Conservation (phyloP, 768 basidiomycete species). For the Kwoniella sp. region DNA sequence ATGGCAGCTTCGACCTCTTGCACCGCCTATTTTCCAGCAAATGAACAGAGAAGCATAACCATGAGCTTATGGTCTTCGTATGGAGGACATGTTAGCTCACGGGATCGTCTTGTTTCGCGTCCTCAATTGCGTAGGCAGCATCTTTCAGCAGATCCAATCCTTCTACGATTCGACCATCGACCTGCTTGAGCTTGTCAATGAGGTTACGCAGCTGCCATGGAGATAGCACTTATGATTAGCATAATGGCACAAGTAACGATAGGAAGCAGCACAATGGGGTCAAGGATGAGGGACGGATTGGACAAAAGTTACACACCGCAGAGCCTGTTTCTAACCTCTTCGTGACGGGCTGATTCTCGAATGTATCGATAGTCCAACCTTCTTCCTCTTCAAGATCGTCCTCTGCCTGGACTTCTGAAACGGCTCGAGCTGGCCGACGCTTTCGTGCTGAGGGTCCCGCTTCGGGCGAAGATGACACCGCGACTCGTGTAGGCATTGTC, state of each 20-base stretch:
- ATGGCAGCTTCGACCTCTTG: constrained; percentile 26
- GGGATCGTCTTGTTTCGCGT: constrained; percentile 28
- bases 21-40: constrained; percentile 6
- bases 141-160: constrained; percentile 28
- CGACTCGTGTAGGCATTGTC: constrained; percentile 11
- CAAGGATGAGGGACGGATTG: too few species aligned
- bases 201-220: constrained; percentile 20
- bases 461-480: not conserved
- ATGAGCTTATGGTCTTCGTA: constrained; percentile 2
- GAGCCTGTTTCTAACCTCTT: constrained; percentile 1
- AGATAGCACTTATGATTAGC: too few species aligned
- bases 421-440: not conserved
- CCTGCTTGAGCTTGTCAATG: constrained; percentile 21
- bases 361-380: constrained; percentile 43
- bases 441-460: constrained; percentile 22
- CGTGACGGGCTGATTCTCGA: constrained; percentile 19
- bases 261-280: not conserved
- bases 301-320: constrained; percentile 10
- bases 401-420: not conserved
- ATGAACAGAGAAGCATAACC: too few species aligned
- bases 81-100: constrained; percentile 8
- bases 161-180: constrained; percentile 27
- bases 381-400: constrained; percentile 23
- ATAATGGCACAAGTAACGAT: too few species aligned
- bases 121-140: constrained; percentile 34